Evolutionary conservation across 208 protist genomes (phyloP).

Genomic region (Wallacemonas rigidus): DNA sequence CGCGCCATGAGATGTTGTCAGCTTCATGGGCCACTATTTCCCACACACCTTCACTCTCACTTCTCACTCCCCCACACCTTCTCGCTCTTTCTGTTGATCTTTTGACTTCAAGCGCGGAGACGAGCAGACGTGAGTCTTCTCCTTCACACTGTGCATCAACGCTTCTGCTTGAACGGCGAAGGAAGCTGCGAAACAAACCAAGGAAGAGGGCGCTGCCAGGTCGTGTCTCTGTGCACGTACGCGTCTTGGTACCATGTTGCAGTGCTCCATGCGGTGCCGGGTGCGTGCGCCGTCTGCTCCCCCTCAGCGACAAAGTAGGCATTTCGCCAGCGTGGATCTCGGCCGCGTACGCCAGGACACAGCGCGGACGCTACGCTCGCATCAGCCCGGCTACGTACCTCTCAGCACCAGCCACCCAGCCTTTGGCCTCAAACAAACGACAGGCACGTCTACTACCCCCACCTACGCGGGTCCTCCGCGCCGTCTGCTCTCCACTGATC

Average conservation of each 20-base stretch:
- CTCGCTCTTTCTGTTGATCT: too few relatives aligned
- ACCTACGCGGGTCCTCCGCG: constrained; percentile 1
- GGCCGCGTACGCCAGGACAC: constrained; percentile 23
- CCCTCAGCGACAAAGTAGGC: neutral
- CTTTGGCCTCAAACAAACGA: constrained; percentile 72
- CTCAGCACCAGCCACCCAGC: constrained; percentile 67
- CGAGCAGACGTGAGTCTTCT: too few relatives aligned
- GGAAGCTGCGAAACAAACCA: too few relatives aligned
- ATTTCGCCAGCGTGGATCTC: constrained; percentile 37
- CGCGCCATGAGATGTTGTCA: too few relatives aligned
- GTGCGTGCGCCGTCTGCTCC: neutral
- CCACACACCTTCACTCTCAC: too few relatives aligned
- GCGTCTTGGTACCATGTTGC: neutral
- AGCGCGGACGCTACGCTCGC: constrained; percentile 27
- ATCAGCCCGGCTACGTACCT: constrained; percentile 35
- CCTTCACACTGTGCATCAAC: too few relatives aligned
- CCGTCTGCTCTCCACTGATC: constrained; percentile 62
- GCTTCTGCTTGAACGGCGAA: too few relatives aligned
- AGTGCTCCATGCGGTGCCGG: neutral
- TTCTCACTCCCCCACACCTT: too few relatives aligned
- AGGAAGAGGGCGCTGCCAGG: too few relatives aligned
- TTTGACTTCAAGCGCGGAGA: too few relatives aligned
- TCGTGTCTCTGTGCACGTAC: too few relatives aligned
- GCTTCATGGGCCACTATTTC: too few relatives aligned
- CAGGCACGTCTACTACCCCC: constrained; percentile 25